phyloP scores from a whole-genome alignment of 345 rosid species.

The Stellera chamaejasme region DNA sequence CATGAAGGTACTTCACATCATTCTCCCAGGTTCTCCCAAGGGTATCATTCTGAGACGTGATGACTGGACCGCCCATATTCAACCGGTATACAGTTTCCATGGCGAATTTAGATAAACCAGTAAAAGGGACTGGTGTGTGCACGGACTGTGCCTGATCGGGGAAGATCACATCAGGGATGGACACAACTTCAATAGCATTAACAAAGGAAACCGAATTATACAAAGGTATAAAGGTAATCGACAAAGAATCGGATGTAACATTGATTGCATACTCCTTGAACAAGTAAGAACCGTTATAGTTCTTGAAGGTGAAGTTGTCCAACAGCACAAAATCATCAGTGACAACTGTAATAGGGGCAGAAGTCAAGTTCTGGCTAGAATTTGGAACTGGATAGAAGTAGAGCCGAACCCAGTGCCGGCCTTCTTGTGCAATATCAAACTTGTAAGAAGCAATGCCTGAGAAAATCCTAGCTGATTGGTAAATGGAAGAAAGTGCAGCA shows the following conservation, averaged over 20 bases:
- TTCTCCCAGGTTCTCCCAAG: constrained; percentile 90
- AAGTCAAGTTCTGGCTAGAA: constrained; percentile 43
- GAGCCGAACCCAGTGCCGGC: constrained; percentile 98
- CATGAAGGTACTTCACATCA: constrained; percentile 70
- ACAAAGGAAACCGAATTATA: constrained; percentile 77
- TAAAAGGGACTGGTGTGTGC: constrained; percentile 46
- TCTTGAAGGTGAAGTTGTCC: constrained; percentile 74
- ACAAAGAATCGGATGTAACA: constrained; percentile 55
- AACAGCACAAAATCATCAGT: constrained; percentile 81
- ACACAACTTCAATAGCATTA: constrained; percentile 89
- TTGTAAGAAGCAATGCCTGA: constrained; percentile 59
- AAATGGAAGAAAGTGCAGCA: constrained; percentile 43
- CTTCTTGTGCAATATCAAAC: constrained; percentile 52
- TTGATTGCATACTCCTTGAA: constrained; percentile 91
- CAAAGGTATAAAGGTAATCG: constrained; percentile 57
- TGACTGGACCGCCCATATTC: constrained; percentile 89
- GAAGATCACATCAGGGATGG: constrained; percentile 65
- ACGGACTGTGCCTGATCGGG: constrained; percentile 71
- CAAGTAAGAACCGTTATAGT: constrained; percentile 44
- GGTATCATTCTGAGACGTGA: constrained; percentile 84
- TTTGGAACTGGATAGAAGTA: constrained; percentile 64
- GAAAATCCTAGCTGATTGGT: constrained; percentile 79
- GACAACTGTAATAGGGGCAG: constrained; percentile 56
- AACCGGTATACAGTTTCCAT: constrained; percentile 83
- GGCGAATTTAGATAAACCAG: constrained; percentile 65